These are phyloP conservation scores for Xylaria nigripes DNA, from an alignment of 495 filamentous ascomycete species.

Conservation along the genomic window DNA sequence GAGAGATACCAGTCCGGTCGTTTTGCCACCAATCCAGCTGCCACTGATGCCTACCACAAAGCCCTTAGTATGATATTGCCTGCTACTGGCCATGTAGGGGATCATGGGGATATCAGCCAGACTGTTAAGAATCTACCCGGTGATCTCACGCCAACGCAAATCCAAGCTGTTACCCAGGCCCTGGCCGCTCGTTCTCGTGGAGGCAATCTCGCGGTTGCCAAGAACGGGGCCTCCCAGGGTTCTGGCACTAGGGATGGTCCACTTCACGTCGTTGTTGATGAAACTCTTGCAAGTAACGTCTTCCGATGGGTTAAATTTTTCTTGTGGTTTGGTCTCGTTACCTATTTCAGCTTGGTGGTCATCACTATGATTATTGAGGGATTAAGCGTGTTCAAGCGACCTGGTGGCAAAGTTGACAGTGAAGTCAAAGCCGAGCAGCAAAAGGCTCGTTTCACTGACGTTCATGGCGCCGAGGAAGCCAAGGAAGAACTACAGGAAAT, in stretches of 20 bases:
- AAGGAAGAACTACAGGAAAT: slow-evolving; percentile 97
- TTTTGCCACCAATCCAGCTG: slow-evolving; percentile 67
- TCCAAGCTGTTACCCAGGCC: slow-evolving; percentile 82
- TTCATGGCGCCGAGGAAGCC: slow-evolving; percentile 95
- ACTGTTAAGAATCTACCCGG: slow-evolving; percentile 25
- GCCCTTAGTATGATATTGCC: slow-evolving; percentile 58
- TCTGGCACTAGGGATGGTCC: slow-evolving; percentile 68
- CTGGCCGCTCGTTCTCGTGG: slow-evolving; percentile 68
- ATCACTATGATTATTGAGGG: slow-evolving; percentile 74
- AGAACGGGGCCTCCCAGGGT: slow-evolving; percentile 32
- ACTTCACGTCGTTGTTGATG: slow-evolving; percentile 92
- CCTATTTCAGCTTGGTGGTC: slow-evolving; percentile 64
- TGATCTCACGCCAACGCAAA: slow-evolving; percentile 50
- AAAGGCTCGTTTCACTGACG: slow-evolving; percentile 83
- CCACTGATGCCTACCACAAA: slow-evolving; percentile 64
- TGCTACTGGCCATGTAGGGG: slow-evolving; percentile 21
- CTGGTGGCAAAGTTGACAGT: slow-evolving; percentile 56
- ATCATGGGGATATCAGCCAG: slow-evolving; percentile 24
- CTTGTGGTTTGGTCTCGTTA: slow-evolving; percentile 63
- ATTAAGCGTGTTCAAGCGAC: slow-evolving; percentile 67
- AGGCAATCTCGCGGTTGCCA: slow-evolving; percentile 49
- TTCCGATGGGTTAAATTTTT: slow-evolving; percentile 90
- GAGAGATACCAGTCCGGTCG: slow-evolving; percentile 79
- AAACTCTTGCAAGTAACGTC: slow-evolving; percentile 64
- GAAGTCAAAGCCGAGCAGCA: slow-evolving; percentile 88